Percentiles rank a stretch among this genome's conserved stretches.
Evolutionary conservation across 106 monocot species (phyloP).

Genomic region (Dendrobium nobile): DNA sequence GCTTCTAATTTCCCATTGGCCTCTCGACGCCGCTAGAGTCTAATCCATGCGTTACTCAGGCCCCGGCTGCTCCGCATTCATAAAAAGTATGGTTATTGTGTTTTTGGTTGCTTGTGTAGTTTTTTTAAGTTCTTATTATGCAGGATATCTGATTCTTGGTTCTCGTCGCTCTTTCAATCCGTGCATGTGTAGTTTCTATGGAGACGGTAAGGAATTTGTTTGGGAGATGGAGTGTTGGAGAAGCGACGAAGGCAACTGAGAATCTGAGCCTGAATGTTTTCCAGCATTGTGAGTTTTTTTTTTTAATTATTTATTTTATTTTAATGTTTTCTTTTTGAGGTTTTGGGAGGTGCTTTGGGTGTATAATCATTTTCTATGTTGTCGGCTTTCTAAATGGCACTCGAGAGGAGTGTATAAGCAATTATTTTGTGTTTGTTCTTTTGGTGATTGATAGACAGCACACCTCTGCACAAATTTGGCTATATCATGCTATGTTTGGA

Average conservation of each 20-base stretch:
- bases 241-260: conserved; percentile 37
- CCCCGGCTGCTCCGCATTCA: not conserved
- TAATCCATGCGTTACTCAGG: not conserved
- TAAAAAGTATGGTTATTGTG: not conserved
- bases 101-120: not conserved
- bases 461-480: too few relatives aligned
- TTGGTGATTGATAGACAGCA: too few relatives aligned
- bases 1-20: too few relatives aligned
- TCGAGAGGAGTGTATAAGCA: too few relatives aligned
- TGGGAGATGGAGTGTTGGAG: conserved; percentile 34
- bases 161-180: not conserved
- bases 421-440: too few relatives aligned
- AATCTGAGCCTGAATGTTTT: conserved; percentile 36
- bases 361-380: too few relatives aligned
- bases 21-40: too few relatives aligned
- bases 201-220: conserved; percentile 31
- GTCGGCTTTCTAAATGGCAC: too few relatives aligned
- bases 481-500: too few relatives aligned
- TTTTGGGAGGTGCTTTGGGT: too few relatives aligned
- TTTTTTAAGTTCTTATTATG: not conserved
- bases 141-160: not conserved
- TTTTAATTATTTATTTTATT: not conserved
- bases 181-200: conserved; percentile 21
- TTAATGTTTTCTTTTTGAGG: too few relatives aligned
- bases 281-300: conserved; percentile 49